Base-by-base conservation (phyloP, 805 yeast genomes). In the Sugiyamaella chiloensis region DNA sequence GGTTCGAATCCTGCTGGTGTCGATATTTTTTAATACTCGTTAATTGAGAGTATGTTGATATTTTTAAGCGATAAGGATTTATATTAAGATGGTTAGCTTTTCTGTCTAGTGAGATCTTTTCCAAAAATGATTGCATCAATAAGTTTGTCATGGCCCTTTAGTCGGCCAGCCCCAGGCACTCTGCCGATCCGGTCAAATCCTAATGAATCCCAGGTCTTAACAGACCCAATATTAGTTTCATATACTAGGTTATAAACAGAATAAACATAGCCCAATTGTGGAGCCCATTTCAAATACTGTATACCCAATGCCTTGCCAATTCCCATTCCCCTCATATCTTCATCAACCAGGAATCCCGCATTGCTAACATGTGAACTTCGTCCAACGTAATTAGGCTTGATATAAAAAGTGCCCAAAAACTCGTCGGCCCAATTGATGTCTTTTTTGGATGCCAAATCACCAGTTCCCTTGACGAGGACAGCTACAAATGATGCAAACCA, bases 201-300 rank as follows among this genome's bases (percentile, higher is more conserved):
- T 21, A 90, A 71, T 1, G 70, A 56, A 43, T 89, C 96, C 97
- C 98, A 90, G 46, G 86, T 83, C 58, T 69, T 74, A 57, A 72
- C 63, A 58, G 95, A 85, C 2, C 89, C 96, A 2, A 67, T 69
- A 61, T 90, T 90, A 1, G 89, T 81, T 42, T 74, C 93, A 61
- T 83, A 90, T 0, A 90, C 98, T 42, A 90, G 72, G 64, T 90
- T 90, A 73, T 86, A 90, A 11, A 90, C 91, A 5, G 91, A 83
- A 59, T 87, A 87, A 4, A 74, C 78, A 65, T 83, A 90, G 0
- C 96, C 96, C 26, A 90, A 66, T 42, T 73, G 59, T 0, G 95
- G 90, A 0, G 93, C 96, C 79, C 83, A 80, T 43, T 67, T 61
- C 39, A 88, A 61, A 61, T 86, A 90, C 36, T 75, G 67, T 47